These are phyloP conservation scores for Trypanosoma vivax DNA, from an alignment of 208 protist species.

Conservation along the genomic window DNA sequence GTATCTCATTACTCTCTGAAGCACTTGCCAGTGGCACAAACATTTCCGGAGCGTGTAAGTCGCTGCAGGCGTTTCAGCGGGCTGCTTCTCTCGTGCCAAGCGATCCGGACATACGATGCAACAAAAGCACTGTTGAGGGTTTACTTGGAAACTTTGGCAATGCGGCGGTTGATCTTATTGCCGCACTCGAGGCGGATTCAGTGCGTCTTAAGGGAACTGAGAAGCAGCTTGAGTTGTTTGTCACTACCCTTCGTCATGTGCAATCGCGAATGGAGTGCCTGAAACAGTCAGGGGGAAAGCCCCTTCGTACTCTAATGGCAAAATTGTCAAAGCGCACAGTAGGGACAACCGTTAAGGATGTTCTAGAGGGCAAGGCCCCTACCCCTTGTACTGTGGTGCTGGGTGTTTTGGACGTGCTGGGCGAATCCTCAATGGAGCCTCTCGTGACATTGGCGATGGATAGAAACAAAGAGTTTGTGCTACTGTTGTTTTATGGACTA, in stretches of 20 bases:
- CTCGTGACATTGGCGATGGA: constrained; percentile 46
- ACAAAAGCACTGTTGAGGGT: constrained; percentile 70
- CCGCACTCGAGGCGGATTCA: constrained; percentile 46
- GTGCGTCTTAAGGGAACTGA: constrained; percentile 44
- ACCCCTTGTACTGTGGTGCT: constrained; percentile 16
- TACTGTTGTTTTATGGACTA: constrained; percentile 64
- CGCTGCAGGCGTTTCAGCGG: constrained; percentile 59
- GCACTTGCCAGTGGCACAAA: constrained; percentile 43
- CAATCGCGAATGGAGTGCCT: constrained; percentile 38
- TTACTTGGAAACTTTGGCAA: constrained; percentile 62
- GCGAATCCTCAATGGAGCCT: constrained; percentile 60
- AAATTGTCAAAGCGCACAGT: constrained; percentile 6
- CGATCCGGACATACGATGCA: constrained; percentile 77
- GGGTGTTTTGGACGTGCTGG: constrained; percentile 59
- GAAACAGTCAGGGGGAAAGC: constrained; percentile 37
- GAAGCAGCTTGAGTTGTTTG: constrained; percentile 37
- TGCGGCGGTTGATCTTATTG: constrained; percentile 42
- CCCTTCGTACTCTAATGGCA: constrained; percentile 44
- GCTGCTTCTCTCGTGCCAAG: constrained; percentile 21
- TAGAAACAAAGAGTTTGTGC: constrained; percentile 28
- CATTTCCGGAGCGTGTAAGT: constrained; percentile 33
- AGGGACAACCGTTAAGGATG: constrained; percentile 16
- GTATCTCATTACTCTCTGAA: constrained; percentile 62
- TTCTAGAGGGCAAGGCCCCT: not conserved
- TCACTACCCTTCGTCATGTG: constrained; percentile 32